Evolutionary conservation across 148 eudicot species (phyloP), one percentile per base, ranked within the genome.

Genomic region (Rhododendron vialii): DNA sequence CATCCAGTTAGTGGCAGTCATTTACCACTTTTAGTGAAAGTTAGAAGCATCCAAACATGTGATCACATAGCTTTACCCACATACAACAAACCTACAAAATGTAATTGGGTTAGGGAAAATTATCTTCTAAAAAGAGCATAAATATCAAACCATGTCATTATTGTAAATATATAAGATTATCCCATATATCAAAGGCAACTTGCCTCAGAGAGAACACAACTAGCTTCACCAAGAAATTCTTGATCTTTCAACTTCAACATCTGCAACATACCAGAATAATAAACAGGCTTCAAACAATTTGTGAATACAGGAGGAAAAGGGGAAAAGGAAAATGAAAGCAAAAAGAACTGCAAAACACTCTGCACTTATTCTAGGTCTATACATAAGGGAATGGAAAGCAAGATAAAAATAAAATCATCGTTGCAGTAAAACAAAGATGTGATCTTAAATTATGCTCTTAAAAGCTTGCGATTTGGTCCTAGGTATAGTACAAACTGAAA

Each of bases 201-300:
- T 89, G 93, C 99, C 98, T 97, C 96, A 83, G 99, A 94, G 33
- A 97, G 88, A 81, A 83, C 85, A 88, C 99, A 95, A 67, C 43
- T 92, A 59, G 95, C 96, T 94, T 95, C 98, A 67, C 98, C 99
- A 78, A 97, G 90, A 80, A 92, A 97, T 18, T 97, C 99, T 86
- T 97, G 99, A 82, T 95, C 94, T 76, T 86, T 67, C 87, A 97
- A 91, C 82, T 95, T 91, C 87, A 97, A 89, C 80, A 71, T 55
- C 99, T 97, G 94, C 86, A 88, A 36, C 59, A 84, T 79, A 65
- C 24, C 48, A 82, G 73, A 67, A 67, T 24, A 85, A 38, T 77
- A 47, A 82, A 38, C 51, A 47, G 50, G 50, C 11, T 7, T 47
- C 50, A 9, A 47, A 78, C 26, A 63, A n/a, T 78, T 78, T 30